Base-by-base conservation (phyloP, 2,329 filamentous ascomycete genomes). In the Paracoccidioides lutzii region DNA sequence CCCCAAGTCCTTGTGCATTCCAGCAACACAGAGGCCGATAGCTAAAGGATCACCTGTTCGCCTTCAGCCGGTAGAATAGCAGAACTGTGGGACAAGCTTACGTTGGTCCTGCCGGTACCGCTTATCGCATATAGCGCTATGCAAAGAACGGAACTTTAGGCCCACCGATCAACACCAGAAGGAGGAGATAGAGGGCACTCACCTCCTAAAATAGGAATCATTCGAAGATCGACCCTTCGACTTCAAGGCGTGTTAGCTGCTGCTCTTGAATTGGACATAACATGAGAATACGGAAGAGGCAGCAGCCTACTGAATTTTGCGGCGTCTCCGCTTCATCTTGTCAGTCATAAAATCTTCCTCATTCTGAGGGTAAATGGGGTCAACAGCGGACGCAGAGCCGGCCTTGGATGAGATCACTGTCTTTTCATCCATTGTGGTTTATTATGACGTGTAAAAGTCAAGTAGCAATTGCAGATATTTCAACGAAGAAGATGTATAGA, bases 1-100 rank as follows among this genome's bases (percentile, higher is more conserved):
- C 35, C 33, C 35, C 33, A 61, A 49, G n/a, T 59, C 58, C 55
- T 56, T 38, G 14, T 60, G 44, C 52, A 60, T 58, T 0, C 58
- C 58, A 12, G 58, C 58, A 33, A 60, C 49, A 4, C 57, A n/a
- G 58, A 56, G 30, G 41, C 35, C 15, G 55, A 51, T n/a, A 59
- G 54, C 45, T 59, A 48, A 33, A 54, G 37, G 9, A 37, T 9
- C 14, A 49, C 33, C 5, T 32, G 45, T 28, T 14, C 10, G 9
- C 3, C 2, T 30, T 6, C 12, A 7, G 9, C 33, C 14, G 8
- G 14, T 3, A 32, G 28, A 33, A 28, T 12, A 37, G 33, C 22
- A 49, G 15, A 6, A 32, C 6, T 7, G 45, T 10, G 33, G 15
- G 15, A 28, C 22, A 37, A 37, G 28, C 45, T 14, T 49, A 49